Conservation (phyloP, 208 protist genomes). For the Kentomonas sorsogonicus region DNA sequence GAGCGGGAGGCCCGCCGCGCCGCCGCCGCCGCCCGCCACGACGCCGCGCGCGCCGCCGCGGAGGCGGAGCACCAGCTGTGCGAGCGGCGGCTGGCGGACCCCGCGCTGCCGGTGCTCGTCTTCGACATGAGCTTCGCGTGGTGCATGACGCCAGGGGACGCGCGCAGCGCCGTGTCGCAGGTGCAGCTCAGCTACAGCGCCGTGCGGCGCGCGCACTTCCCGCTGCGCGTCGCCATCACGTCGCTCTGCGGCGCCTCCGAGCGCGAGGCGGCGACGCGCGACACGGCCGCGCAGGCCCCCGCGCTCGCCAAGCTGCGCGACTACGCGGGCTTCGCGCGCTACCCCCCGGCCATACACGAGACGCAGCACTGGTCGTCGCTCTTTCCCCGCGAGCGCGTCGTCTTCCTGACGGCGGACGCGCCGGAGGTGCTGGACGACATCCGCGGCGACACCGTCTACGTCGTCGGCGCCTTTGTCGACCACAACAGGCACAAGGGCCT, state of each 20-base stretch:
- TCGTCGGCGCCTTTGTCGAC: constrained; percentile 88
- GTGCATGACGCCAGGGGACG: constrained; percentile 77
- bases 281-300: constrained; percentile 20
- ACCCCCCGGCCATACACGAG: constrained; percentile 31
- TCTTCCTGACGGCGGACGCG: constrained; percentile 79
- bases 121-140: constrained; percentile 87
- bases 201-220: constrained; percentile 59
- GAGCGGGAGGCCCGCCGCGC: constrained; percentile 33
- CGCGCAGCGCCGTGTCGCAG: constrained; percentile 79
- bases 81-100: constrained; percentile 25
- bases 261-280: constrained; percentile 5
- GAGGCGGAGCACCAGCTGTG: constrained; percentile 18
- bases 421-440: constrained; percentile 53
- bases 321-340: constrained; percentile 72
- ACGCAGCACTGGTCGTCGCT: constrained; percentile 62
- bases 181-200: constrained; percentile 82
- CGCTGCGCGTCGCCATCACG: constrained; percentile 67
- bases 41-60: constrained; percentile 40
- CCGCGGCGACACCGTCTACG: constrained; percentile 53
- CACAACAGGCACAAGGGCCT: constrained; percentile 84
- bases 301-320: constrained; percentile 26
- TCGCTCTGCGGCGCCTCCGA: constrained; percentile 53
- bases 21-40: constrained; percentile 40
- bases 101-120: constrained; percentile 47
- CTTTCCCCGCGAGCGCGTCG: constrained; percentile 32